Evolutionary conservation across 805 yeast species (phyloP).

Genomic region (Metschnikowia colocasiae): DNA sequence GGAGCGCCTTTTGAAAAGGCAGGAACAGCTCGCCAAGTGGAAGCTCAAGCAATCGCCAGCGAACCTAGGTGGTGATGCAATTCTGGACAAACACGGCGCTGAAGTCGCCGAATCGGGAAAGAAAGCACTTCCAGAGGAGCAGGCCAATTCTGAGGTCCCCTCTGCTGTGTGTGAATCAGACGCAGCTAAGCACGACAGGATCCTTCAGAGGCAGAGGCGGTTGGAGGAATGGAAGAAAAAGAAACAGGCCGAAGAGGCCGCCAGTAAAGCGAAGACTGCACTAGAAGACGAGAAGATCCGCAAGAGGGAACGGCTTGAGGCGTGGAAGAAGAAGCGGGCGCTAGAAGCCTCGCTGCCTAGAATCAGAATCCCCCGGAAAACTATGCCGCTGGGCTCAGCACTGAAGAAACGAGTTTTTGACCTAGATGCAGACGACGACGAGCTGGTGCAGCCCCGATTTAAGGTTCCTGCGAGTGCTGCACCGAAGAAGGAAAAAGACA

Average conservation of each 20-base stretch:
- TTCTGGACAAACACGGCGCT: neutral
- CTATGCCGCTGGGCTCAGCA: neutral
- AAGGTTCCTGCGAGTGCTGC: conserved; percentile 19
- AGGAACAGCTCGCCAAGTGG: conserved; percentile 58
- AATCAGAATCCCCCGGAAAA: neutral
- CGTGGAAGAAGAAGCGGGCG: conserved; percentile 47
- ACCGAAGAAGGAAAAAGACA: neutral
- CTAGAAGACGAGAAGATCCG: conserved; percentile 13
- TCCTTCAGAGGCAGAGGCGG: conserved; percentile 14
- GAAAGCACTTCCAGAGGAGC: neutral
- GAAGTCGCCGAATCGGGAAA: too few relatives aligned
- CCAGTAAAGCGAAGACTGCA: neutral
- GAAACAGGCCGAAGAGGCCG: conserved; percentile 13
- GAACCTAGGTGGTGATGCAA: neutral
- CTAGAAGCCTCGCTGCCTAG: conserved; percentile 13
- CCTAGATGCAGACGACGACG: conserved; percentile 28
- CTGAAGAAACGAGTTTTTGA: conserved; percentile 13
- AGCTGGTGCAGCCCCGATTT: conserved; percentile 16
- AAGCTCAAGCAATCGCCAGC: conserved; percentile 45
- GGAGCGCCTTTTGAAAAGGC: conserved; percentile 40
- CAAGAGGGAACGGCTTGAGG: conserved; percentile 39
- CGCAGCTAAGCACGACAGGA: conserved; percentile 8
- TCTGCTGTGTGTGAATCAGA: too few relatives aligned
- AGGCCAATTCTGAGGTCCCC: neutral
- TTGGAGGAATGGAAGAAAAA: conserved; percentile 21